Conservation (phyloP, 441 rosid genomes). For the Gossypium armourianum region DNA sequence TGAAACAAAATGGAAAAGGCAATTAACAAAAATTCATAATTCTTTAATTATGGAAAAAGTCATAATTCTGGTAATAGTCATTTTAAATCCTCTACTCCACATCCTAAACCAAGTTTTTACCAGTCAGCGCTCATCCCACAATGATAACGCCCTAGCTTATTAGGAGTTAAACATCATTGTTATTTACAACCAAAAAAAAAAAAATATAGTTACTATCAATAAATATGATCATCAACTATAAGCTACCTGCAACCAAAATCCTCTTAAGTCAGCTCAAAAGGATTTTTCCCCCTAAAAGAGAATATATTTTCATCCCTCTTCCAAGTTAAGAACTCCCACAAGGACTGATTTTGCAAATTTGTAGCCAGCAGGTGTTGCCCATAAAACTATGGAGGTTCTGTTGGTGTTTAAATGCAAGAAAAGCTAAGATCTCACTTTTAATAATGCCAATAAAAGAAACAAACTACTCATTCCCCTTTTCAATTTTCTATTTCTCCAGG, state of each 20-base stretch:
- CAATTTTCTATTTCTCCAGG: not conserved
- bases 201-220: not conserved
- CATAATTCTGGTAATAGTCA: not conserved
- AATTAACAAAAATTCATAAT: not conserved
- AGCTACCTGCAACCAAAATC: not conserved
- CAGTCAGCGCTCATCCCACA: not conserved
- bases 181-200: not conserved
- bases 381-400: not conserved
- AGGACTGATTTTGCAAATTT: not conserved
- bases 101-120: not conserved
- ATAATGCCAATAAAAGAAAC: not conserved
- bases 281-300: not conserved
- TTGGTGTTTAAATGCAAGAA: not conserved
- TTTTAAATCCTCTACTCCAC: not conserved
- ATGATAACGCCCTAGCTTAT: not conserved
- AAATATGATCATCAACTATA: not conserved
- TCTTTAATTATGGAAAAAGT: not conserved
- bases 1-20: slow-evolving; percentile 26
- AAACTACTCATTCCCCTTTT: not conserved
- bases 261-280: not conserved
- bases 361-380: not conserved
- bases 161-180: not conserved
- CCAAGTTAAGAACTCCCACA: not conserved
- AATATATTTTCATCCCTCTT: not conserved
- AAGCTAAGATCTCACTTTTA: not conserved